Evolutionary conservation across 495 filamentous ascomycete species (phyloP).

Genomic region (Stereocaulon alpinum): DNA sequence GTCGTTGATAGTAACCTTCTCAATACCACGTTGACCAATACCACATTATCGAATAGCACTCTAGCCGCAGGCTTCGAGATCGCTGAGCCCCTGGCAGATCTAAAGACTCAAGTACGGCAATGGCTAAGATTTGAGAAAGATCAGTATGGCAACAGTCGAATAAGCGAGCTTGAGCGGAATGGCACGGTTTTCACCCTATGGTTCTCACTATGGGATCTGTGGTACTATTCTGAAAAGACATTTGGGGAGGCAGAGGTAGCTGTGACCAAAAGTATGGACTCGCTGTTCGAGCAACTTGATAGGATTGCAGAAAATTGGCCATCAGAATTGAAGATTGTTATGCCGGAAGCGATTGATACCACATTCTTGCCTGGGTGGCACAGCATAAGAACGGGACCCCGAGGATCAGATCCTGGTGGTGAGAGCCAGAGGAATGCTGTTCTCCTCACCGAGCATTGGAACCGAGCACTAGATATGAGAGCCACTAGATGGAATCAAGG

Average conservation of each 20-base stretch:
- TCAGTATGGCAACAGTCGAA: conserved; percentile 16
- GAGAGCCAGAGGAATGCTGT: conserved; percentile 36
- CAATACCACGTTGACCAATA: conserved; percentile 23
- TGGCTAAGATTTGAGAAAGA: conserved; percentile 28
- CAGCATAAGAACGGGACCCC: conserved; percentile 21
- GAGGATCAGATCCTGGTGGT: conserved; percentile 18
- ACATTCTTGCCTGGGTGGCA: conserved; percentile 41
- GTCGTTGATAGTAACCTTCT: conserved; percentile 29
- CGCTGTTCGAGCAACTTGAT: conserved; percentile 36
- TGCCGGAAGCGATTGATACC: conserved; percentile 41
- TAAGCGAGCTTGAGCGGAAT: conserved; percentile 11
- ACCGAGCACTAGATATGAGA: conserved; percentile 32
- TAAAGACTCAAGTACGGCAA: conserved; percentile 34
- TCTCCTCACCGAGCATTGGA: conserved; percentile 36
- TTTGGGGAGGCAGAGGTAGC: conserved; percentile 29
- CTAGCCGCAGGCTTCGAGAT: conserved; percentile 23
- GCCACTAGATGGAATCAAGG: conserved; percentile 35
- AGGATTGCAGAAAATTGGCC: conserved; percentile 31
- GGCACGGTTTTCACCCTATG: conserved; percentile 30
- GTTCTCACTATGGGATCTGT: conserved; percentile 44
- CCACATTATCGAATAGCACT: conserved; percentile 21
- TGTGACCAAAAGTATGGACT: conserved; percentile 34
- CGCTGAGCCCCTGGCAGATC: conserved; percentile 30
- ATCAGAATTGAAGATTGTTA: conserved; percentile 36
- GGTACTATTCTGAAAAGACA: conserved; percentile 34